A percentile compares a stretch with the other conserved stretches of the same genome.
phyloP scores from a whole-genome alignment of 2,329 filamentous ascomycete species.

The Tricladium varicosporioides region DNA sequence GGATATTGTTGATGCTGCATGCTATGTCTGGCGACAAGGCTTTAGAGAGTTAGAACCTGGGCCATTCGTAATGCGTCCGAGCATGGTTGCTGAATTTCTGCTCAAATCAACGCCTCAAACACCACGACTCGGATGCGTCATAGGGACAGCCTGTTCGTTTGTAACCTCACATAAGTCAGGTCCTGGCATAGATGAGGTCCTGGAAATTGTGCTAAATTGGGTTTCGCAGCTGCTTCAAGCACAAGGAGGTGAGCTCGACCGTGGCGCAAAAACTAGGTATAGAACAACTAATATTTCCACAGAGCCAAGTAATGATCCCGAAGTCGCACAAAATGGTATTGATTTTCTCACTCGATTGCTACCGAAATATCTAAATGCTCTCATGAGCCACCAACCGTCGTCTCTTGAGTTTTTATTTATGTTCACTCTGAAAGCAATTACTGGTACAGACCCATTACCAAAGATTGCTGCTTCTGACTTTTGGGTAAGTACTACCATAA shows the following conservation, averaged over 20 bases:
- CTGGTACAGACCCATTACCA: conserved; percentile 70
- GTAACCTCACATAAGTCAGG: conserved; percentile 56
- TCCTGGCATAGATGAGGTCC: conserved; percentile 46
- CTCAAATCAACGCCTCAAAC: conserved; percentile 56
- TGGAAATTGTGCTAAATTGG: conserved; percentile 57
- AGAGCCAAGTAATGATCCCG: conserved; percentile 63
- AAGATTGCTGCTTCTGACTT: conserved; percentile 74
- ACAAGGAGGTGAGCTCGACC: conserved; percentile 50
- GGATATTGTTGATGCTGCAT: conserved; percentile 71
- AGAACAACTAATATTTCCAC: conserved; percentile 8
- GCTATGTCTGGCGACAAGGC: conserved; percentile 68
- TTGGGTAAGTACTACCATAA: conserved; percentile 53
- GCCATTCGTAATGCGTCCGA: conserved; percentile 71
- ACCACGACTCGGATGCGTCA: conserved; percentile 64
- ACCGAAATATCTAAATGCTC: conserved; percentile 56
- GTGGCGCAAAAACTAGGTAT: not conserved
- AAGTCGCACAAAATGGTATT: conserved; percentile 71
- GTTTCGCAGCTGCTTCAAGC: conserved; percentile 59
- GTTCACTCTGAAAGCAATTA: conserved; percentile 68
- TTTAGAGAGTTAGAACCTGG: conserved; percentile 73
- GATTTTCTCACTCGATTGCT: conserved; percentile 68
- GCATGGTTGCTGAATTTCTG: conserved; percentile 65
- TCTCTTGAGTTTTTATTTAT: conserved; percentile 66
- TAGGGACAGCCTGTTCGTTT: conserved; percentile 71
- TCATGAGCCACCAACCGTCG: conserved; percentile 57